phyloP scores from a whole-genome alignment of 1,284 basidiomycete species.

The Phellinidium pouzarii region DNA sequence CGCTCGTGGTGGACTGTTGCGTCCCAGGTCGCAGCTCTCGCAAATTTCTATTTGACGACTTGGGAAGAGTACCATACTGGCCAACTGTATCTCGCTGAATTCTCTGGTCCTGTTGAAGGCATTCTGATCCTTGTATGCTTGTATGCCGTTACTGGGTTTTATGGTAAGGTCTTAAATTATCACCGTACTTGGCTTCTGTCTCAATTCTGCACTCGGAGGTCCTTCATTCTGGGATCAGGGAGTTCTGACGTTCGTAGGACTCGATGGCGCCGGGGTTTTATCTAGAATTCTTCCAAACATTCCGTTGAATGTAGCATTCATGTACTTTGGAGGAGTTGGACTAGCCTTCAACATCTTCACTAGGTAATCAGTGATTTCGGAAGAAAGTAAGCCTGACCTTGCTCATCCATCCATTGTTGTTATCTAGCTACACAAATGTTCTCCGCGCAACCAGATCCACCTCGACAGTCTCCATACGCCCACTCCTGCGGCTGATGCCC shows the following conservation, averaged over 20 bases:
- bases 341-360: slow-evolving; percentile 78
- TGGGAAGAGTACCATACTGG: slow-evolving; percentile 99
- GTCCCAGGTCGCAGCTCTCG: slow-evolving; percentile 79
- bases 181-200: not conserved
- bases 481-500: slow-evolving; percentile 74
- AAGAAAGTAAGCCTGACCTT: not conserved
- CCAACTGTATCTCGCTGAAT: slow-evolving; percentile 84
- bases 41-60: slow-evolving; percentile 93
- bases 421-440: slow-evolving; percentile 69
- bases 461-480: slow-evolving; percentile 51
- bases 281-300: slow-evolving; percentile 52
- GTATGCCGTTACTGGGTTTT: slow-evolving; percentile 73
- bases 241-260: slow-evolving; percentile 53
- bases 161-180: slow-evolving; percentile 39
- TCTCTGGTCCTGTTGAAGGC: slow-evolving; percentile 95
- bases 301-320: slow-evolving; percentile 82
- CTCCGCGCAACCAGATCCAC: slow-evolving; percentile 48
- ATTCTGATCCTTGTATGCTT: slow-evolving; percentile 83
- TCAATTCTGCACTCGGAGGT: slow-evolving; percentile 34
- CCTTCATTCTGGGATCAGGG: slow-evolving; percentile 82
- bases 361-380: slow-evolving; percentile 36
- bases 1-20: slow-evolving; percentile 95
- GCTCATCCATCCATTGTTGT: not conserved
- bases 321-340: slow-evolving; percentile 74
- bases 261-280: slow-evolving; percentile 48